Percentiles rank a stretch among this genome's conserved stretches.
Evolutionary conservation across 2,329 filamentous ascomycete genomes (phyloP).

Genomic region (Penicillium sp.): DNA sequence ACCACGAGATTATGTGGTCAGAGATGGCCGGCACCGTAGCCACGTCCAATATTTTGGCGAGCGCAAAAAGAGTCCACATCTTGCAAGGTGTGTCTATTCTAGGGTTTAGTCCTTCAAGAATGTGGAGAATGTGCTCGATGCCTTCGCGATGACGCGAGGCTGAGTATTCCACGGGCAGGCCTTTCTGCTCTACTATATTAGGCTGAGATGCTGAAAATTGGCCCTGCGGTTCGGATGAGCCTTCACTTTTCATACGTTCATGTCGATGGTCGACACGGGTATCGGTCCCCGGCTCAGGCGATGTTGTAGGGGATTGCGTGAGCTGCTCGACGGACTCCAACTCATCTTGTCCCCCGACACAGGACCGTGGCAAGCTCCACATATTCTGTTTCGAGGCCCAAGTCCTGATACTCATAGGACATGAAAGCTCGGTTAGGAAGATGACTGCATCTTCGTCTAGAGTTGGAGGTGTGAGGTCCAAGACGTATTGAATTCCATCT

Average conservation of each 20-base stretch:
- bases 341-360: constrained; percentile 46
- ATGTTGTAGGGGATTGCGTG: not conserved
- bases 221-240: not conserved
- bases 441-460: constrained; percentile 57
- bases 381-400: constrained; percentile 44
- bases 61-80: constrained; percentile 57
- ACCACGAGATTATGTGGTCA: constrained; percentile 51
- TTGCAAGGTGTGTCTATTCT: constrained; percentile 57
- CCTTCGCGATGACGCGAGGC: constrained; percentile 54
- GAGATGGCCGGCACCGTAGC: constrained; percentile 26
- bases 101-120: constrained; percentile 47
- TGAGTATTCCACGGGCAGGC: constrained; percentile 50
- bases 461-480: constrained; percentile 55
- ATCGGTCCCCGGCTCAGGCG: not conserved
- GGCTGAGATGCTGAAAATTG: not conserved
- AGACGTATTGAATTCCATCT: constrained; percentile 47
- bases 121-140: constrained; percentile 55
- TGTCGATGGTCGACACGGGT: not conserved
- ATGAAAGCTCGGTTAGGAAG: constrained; percentile 50
- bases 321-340: constrained; percentile 11
- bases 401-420: constrained; percentile 47
- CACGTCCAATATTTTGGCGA: constrained; percentile 52
- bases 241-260: not conserved
- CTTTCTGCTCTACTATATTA: not conserved
- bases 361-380: constrained; percentile 32